Percentiles rank a stretch among this genome's conserved stretches.
Evolutionary conservation across 2,329 filamentous ascomycete species (phyloP).

Genomic region (Colletotrichum caudatum): DNA sequence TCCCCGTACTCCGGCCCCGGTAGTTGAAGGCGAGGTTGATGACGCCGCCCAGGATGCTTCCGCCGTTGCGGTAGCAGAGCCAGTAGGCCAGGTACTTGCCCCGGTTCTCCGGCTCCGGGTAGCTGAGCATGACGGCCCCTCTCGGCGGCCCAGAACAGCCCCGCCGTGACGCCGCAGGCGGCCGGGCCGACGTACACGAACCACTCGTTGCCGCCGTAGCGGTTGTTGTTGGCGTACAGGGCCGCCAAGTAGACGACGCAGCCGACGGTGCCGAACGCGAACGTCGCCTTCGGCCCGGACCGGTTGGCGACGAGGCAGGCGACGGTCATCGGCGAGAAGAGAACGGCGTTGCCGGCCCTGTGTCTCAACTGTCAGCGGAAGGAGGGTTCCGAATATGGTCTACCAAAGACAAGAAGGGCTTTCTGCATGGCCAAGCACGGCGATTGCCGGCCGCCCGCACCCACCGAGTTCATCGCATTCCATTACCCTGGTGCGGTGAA

Average conservation of each 20-base stretch:
- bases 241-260: constrained; percentile 53
- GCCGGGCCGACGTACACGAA: constrained; percentile 45
- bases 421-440: constrained; percentile 48
- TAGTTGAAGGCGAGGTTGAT: constrained; percentile 60
- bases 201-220: constrained; percentile 44
- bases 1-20: constrained; percentile 43
- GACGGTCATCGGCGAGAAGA: constrained; percentile 53
- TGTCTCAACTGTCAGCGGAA: background rate
- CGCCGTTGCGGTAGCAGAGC: constrained; percentile 44
- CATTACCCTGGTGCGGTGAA: background rate
- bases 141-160: constrained; percentile 47
- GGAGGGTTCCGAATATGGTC: background rate
- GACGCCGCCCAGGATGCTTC: constrained; percentile 56
- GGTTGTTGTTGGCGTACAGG: constrained; percentile 53
- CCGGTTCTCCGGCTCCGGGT: constrained; percentile 38
- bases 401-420: background rate
- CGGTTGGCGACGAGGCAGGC: constrained; percentile 52
- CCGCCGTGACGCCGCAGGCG: constrained; percentile 44
- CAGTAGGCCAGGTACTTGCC: constrained; percentile 25
- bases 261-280: constrained; percentile 51
- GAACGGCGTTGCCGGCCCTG: constrained; percentile 52
- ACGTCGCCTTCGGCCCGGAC: constrained; percentile 49
- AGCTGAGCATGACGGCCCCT: constrained; percentile 47
- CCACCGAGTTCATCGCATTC: constrained; percentile 24
- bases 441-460: constrained; percentile 46